phyloP scores from a whole-genome alignment of 495 filamentous ascomycete genomes.

The Tuber magnatum region DNA sequence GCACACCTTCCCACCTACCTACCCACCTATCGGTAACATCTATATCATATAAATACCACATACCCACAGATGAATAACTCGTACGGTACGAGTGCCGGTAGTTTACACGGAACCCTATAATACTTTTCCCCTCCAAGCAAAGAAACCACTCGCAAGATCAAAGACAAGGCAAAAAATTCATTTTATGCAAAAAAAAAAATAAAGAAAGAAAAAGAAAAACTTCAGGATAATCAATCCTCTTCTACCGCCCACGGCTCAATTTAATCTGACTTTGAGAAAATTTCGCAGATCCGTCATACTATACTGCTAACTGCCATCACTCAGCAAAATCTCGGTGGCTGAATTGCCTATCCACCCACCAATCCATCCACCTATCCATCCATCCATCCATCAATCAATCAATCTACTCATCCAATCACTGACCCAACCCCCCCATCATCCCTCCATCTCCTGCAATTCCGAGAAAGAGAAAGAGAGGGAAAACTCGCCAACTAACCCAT shows the following conservation, averaged over 20 bases:
- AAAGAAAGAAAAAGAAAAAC: constrained; percentile 19
- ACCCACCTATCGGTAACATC: background rate
- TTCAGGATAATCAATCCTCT: constrained; percentile 23
- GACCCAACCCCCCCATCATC: background rate
- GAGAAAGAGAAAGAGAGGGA: constrained; percentile 6
- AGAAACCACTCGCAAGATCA: no score
- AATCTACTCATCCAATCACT: background rate
- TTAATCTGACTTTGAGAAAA: constrained; percentile 7
- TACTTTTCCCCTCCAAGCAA: constrained; percentile 7
- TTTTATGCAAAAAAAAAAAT: no score
- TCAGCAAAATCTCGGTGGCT: background rate
- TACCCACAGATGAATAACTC: background rate
- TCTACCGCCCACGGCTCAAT: constrained; percentile 16
- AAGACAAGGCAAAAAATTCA: no score
- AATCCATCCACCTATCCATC: background rate
- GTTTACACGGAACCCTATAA: constrained; percentile 3
- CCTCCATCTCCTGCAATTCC: constrained; percentile 17
- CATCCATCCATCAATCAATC: background rate
- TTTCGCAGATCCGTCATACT: background rate
- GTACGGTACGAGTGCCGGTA: no score
- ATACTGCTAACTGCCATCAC: no score
- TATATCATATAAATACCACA: constrained; percentile 1
- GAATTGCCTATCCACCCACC: background rate
- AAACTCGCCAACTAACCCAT: background rate
- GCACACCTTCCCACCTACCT: background rate